Conservation (phyloP, 352 stramenopile genomes). For the Pseudoperonospora humuli region DNA sequence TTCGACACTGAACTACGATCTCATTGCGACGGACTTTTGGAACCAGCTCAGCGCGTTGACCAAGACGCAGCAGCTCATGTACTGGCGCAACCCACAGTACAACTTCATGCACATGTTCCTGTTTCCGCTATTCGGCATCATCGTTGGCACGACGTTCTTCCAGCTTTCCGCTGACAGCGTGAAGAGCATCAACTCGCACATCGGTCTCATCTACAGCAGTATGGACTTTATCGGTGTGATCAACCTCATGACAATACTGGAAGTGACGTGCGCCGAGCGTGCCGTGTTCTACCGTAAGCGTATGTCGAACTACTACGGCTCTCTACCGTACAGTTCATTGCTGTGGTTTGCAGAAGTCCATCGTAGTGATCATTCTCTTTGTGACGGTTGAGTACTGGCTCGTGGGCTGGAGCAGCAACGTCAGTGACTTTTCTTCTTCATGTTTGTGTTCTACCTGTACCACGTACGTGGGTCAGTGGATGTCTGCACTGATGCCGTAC, state of each 20-base stretch:
- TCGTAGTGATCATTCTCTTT: too few species aligned
- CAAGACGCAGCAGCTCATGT: slow-evolving; percentile 34
- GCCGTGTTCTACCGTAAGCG: slow-evolving; percentile 50
- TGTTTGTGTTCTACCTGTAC: slow-evolving; percentile 50
- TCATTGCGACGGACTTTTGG: slow-evolving; percentile 38
- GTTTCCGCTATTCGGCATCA: slow-evolving; percentile 43
- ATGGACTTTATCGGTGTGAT: slow-evolving; percentile 61
- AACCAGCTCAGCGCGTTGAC: slow-evolving; percentile 23
- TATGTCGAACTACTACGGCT: slow-evolving; percentile 69
- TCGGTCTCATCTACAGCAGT: slow-evolving; percentile 67
- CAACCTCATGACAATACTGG: slow-evolving; percentile 52
- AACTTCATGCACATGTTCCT: slow-evolving; percentile 56
- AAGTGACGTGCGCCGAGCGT: slow-evolving; percentile 36
- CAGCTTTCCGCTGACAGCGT: slow-evolving; percentile 23
- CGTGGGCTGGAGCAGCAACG: slow-evolving; percentile 26
- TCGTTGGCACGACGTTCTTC: slow-evolving; percentile 71
- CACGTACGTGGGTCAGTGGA: slow-evolving; percentile 67
- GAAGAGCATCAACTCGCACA: slow-evolving; percentile 48
- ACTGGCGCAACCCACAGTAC: slow-evolving; percentile 54
- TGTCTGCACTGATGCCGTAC: slow-evolving; percentile 63
- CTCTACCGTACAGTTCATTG: slow-evolving; percentile 56
- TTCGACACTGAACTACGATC: slow-evolving; percentile 36
- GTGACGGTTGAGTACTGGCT: slow-evolving; percentile 53
- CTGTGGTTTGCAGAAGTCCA: slow-evolving; percentile 56
- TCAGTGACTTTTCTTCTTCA: slow-evolving; percentile 36